Evolutionary conservation across 768 basidiomycete species (phyloP).

Genomic region (Tricholoma sp.): DNA sequence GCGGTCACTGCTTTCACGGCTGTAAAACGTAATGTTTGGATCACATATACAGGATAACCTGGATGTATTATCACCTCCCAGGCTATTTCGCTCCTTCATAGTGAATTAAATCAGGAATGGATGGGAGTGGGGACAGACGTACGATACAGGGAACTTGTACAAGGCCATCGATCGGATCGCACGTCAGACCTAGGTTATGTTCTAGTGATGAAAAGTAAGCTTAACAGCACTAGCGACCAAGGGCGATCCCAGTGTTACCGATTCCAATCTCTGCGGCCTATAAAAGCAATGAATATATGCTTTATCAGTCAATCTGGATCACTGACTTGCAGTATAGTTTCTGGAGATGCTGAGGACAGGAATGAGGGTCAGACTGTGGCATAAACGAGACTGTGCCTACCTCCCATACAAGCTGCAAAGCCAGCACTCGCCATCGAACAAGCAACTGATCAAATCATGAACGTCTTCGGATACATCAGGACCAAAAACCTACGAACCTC

Average conservation of each 20-base stretch:
- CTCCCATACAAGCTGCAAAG: conserved; percentile 93
- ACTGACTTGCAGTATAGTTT: conserved; percentile 70
- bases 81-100: conserved; percentile 71
- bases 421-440: conserved; percentile 95
- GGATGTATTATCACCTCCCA: conserved; percentile 53
- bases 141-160: conserved; percentile 97
- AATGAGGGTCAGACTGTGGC: background rate
- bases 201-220: conserved; percentile 35
- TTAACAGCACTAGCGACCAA: conserved; percentile 1
- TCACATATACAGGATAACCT: background rate
- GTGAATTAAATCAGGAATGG: background rate
- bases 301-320: background rate
- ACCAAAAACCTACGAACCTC: conserved; percentile 43
- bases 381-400: conserved; percentile 28
- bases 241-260: conserved; percentile 34
- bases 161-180: conserved; percentile 89
- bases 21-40: conserved; percentile 19
- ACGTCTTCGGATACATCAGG: background rate
- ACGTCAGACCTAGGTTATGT: conserved; percentile 85
- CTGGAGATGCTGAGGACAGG: conserved; percentile 55
- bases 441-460: conserved; percentile 49
- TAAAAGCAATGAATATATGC: conserved; percentile 10
- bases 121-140: conserved; percentile 22
- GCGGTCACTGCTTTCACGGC: conserved; percentile 93
- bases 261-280: conserved; percentile 90